Evolutionary conservation across 257 asterid species (phyloP).

Genomic region (Solanum gracilifrons): DNA sequence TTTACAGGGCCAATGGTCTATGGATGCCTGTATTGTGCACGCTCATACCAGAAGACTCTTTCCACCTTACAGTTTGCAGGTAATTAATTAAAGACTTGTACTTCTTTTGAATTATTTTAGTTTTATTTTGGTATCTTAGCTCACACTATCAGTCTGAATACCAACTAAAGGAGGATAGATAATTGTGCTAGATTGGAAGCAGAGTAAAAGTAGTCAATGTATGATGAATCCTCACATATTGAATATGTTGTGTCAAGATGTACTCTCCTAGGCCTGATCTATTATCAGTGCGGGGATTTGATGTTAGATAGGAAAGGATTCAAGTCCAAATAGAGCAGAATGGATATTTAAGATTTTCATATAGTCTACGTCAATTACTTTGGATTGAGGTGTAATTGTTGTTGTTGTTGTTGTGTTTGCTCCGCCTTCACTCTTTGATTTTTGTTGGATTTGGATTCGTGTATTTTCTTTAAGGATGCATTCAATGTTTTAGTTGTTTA

Average conservation of each 20-base stretch:
- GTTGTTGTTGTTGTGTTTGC: not conserved
- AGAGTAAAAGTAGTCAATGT: not conserved
- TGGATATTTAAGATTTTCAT: not conserved
- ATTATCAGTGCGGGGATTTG: not conserved
- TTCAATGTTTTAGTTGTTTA: not conserved
- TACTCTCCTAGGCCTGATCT: not conserved
- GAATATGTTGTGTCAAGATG: not conserved
- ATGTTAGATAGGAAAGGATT: not conserved
- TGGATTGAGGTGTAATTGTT: not conserved
- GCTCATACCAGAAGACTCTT: conserved; percentile 66
- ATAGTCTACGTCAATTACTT: not conserved
- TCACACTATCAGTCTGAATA: not conserved
- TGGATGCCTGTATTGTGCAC: conserved; percentile 82
- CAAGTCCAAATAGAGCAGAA: not conserved
- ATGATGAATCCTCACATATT: not conserved
- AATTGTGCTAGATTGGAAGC: not conserved
- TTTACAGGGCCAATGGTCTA: conserved; percentile 96
- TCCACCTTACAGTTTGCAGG: conserved; percentile 90
- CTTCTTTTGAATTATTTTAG: not conserved
- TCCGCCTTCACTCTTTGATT: not conserved
- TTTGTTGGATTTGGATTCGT: not conserved
- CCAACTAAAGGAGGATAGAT: not conserved
- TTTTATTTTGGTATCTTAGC: not conserved
- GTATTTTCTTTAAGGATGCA: not conserved
- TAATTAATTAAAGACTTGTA: not conserved